These are phyloP conservation scores for Tardiomyces depauwii DNA, from an alignment of 1,139 yeast genomes.

Conservation along the genomic window DNA sequence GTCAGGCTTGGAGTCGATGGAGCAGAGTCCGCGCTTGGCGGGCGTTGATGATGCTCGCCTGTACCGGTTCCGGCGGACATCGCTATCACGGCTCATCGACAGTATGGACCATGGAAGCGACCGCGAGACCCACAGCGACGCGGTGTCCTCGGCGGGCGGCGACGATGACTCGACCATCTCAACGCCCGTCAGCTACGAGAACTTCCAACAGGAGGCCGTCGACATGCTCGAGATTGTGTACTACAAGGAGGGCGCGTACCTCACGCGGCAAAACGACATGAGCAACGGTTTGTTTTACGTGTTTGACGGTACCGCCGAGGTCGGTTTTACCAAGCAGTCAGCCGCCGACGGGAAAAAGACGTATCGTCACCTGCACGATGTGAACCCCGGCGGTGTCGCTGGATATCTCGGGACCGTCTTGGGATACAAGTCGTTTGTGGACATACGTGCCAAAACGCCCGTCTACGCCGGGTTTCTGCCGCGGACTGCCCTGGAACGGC, in stretches of 20 bases:
- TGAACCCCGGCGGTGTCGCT: conserved; percentile 71
- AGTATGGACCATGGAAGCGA: background rate
- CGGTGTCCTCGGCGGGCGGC: conserved; percentile 3
- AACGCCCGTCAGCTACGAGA: background rate
- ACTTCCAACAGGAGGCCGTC: conserved; percentile 41
- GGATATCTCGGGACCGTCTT: conserved; percentile 78
- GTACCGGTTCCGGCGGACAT: background rate
- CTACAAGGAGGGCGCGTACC: conserved; percentile 40
- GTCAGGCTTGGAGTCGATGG: background rate
- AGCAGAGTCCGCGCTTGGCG: background rate
- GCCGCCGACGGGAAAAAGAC: conserved; percentile 14
- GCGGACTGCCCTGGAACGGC: conserved; percentile 45
- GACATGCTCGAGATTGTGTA: conserved; percentile 46
- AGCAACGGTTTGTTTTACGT: conserved; percentile 72
- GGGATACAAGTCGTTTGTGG: conserved; percentile 70
- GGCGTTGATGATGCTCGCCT: background rate
- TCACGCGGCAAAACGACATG: conserved; percentile 54
- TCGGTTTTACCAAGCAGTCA: conserved; percentile 28
- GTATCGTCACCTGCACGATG: conserved; percentile 42
- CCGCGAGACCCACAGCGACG: background rate
- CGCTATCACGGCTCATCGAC: background rate
- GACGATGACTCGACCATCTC: conserved; percentile 5
- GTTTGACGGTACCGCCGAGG: conserved; percentile 65
- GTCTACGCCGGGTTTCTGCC: conserved; percentile 65
- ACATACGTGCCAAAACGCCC: conserved; percentile 47